Percentiles rank a stretch among this genome's conserved stretches.
phyloP scores from a whole-genome alignment of 1,284 basidiomycete species.

The Prillingera fragicola region DNA sequence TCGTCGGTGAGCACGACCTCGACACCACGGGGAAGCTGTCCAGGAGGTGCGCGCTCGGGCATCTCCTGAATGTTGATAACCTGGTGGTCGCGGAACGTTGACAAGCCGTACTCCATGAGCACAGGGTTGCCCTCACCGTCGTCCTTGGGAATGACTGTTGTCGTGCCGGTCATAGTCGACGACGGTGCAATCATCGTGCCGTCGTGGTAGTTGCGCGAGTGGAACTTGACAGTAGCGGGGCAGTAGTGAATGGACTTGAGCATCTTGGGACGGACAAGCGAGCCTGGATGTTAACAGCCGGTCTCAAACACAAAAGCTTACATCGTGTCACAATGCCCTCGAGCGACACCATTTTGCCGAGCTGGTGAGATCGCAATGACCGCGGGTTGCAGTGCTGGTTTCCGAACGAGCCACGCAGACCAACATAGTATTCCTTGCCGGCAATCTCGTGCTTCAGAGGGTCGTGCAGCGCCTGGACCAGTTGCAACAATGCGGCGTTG shows the following conservation, averaged over 20 bases:
- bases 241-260: conserved; percentile 95
- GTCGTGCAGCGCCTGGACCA: conserved; percentile 72
- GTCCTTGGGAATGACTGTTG: conserved; percentile 83
- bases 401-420: conserved; percentile 97
- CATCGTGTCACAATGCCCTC: conserved; percentile 99
- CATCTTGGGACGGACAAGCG: conserved; percentile 97
- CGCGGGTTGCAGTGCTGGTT: conserved; percentile 97
- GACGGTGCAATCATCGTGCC: conserved; percentile 73
- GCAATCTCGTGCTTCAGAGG: conserved; percentile 75
- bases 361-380: conserved; percentile 77
- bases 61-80: conserved; percentile 98
- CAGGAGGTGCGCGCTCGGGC: conserved; percentile 96
- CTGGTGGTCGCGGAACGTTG: conserved; percentile 93
- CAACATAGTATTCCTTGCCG: conserved; percentile 71
- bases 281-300: conserved; percentile 49
- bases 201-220: conserved; percentile 88
- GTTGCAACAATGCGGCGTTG: conserved; percentile 72
- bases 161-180: conserved; percentile 54
- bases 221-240: conserved; percentile 75
- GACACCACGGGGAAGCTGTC: conserved; percentile 90
- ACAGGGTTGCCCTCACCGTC: conserved; percentile 84
- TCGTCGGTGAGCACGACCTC: conserved; percentile 97
- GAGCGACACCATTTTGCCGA: conserved; percentile 93
- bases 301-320: conserved; percentile 27
- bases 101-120: conserved; percentile 88